Base-by-base conservation (phyloP, 352 stramenopile species). In the Hyaloperonospora arabidopsidis region DNA sequence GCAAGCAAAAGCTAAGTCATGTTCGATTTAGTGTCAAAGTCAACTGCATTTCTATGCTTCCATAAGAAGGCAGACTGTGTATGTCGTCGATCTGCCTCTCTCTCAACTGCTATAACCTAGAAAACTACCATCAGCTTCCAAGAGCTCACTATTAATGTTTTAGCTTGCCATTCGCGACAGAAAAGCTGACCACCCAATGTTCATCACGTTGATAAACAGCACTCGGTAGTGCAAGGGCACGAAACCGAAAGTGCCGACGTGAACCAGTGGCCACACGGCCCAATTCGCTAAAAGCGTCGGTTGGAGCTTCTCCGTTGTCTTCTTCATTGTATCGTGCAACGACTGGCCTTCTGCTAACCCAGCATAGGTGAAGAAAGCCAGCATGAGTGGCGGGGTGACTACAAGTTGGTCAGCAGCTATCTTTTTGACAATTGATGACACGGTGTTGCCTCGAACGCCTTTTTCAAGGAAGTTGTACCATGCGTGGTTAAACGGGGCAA, bases 391-490 rank as follows among this genome's bases (percentile, higher is more conserved):
- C 8, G 69, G 69, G 11, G 69, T 64, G 47, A 78, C 67, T 10
- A 75, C 10, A 15, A 78, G 36, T 57, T 73, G 63, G 28, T 78
- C 69, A 0, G 67, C 59, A 0, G 60, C 69, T 41, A 78, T 64
- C 28, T 78, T 75, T 57, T 75, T 73, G 34, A 54, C 46, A 39
- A 75, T 59, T 0, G 35, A 40, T 15, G 59, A 36, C 13, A 47
- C 35, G 10, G 51, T 49, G 5, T 55, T 73, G 45, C 62, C 65
- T 15, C 52, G 65, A 40, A 77, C 57, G 11, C 32, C 54, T 15
- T 65, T 66, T 63, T 97, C 89, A 17, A 97, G 64, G 11, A 87
- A 59, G 29, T 88, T 80, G 65, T 96, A 97, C 66, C 95, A 97
- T 34, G 74, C 86, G 66, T 97, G 87, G 55, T 89, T 90, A 45